Evolutionary conservation across 768 basidiomycete genomes (phyloP), one percentile per base, ranked within the genome.

Genomic region (Leccinum obscurum): DNA sequence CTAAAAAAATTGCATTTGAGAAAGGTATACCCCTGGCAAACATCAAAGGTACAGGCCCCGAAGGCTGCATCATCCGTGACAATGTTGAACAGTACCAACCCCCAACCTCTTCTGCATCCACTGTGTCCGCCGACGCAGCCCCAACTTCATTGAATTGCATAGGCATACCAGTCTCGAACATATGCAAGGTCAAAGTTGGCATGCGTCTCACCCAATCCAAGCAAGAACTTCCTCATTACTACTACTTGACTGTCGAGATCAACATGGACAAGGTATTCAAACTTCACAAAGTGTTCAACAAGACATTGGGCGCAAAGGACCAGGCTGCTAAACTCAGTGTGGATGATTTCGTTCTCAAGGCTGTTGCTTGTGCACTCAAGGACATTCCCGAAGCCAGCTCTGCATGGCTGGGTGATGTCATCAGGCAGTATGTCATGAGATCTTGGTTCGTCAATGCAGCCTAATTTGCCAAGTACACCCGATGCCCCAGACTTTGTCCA

Each of bases 341-440:
- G 60, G 98, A 98, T 75, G 97, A 99, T 77, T 99, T 99, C 73
- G 85, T 99, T 69, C 87, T 98, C 71, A 99, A 99, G 78, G 97
- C 94, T 7, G 86, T 90, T 34, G 86, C 90, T 8, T 90, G 93
- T 68, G 95, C 97, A 2, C 82, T 98, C 53, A 82, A 85, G 48
- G 97, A 98, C 70, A 22, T 22, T 22, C 22, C 22, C 22, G 22
- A 22, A 22, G 22, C 22, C 22, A 22, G 22, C 22, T 22, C 22
- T 22, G 22, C 22, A 22, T 22, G 22, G 22, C 22, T 22, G 22
- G 22, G 22, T 22, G 22, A 22, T 22, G 22, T 22, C 22, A 22
- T 22, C 2, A 22, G 22, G 22, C 22, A 22, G 22, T 22, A 22
- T 22, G 22, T 22, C 22, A 22, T 22, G 22, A 22, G 22, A 22